These are phyloP conservation scores for Thielaviopsis euricoi DNA, from an alignment of 2,329 filamentous ascomycete genomes.

Conservation along the genomic window DNA sequence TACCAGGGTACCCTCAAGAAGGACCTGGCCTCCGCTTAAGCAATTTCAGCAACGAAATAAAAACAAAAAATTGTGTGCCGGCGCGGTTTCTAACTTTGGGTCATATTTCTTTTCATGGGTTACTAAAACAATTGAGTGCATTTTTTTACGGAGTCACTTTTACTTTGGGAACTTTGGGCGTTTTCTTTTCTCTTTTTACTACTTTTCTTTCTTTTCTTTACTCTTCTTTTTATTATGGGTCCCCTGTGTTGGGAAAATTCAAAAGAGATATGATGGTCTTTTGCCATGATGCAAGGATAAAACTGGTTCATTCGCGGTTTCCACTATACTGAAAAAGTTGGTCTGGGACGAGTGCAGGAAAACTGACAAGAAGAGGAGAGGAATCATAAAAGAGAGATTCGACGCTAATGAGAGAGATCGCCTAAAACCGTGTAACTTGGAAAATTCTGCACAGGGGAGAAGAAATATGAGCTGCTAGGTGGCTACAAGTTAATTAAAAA, in stretches of 20 bases:
- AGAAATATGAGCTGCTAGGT: no score
- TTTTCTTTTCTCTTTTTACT: slow-evolving; percentile 5
- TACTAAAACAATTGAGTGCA: slow-evolving; percentile 2
- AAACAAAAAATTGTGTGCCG: slow-evolving; percentile 11
- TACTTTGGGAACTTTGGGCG: slow-evolving; percentile 1
- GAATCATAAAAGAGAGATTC: no score
- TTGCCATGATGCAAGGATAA: background rate
- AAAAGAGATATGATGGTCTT: background rate
- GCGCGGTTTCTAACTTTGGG: slow-evolving; percentile 5
- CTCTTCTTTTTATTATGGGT: background rate
- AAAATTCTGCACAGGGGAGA: no score
- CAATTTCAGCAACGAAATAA: slow-evolving; percentile 10
- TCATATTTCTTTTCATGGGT: slow-evolving; percentile 5
- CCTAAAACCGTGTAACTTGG: no score
- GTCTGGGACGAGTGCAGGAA: no score
- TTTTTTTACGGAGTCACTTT: background rate
- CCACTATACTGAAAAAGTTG: no score
- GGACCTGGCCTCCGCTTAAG: slow-evolving; percentile 46
- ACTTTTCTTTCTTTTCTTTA: slow-evolving; percentile 3
- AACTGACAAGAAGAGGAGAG: no score
- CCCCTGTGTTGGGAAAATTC: background rate
- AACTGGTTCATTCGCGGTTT: no score
- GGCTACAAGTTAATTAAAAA: no score
- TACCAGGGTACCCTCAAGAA: slow-evolving; percentile 99
- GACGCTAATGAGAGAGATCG: no score